Conservation (phyloP, 441 rosid species). For the Eruca vesicaria region DNA sequence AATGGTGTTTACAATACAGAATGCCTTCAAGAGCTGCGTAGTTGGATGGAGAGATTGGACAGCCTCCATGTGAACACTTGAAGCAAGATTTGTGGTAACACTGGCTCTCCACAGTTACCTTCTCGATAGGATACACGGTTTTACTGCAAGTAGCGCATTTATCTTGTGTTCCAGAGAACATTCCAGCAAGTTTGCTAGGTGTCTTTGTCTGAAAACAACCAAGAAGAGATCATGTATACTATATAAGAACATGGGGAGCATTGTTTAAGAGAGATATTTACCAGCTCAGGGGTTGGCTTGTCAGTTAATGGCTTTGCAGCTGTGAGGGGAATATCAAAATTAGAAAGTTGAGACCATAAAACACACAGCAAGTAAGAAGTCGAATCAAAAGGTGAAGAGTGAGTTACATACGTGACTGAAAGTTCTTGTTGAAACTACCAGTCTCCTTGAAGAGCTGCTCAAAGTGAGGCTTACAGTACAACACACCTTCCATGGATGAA, state of each 20-base stretch:
- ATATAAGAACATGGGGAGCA: constrained; percentile 9
- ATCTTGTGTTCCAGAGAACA: constrained; percentile 97
- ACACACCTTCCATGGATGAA: constrained; percentile 96
- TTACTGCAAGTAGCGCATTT: constrained; percentile 92
- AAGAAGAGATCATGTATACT: constrained; percentile 1
- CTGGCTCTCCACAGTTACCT: constrained; percentile 93
- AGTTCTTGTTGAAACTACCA: constrained; percentile 89
- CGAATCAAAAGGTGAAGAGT: background rate
- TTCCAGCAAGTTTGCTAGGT: constrained; percentile 90
- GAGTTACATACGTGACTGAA: constrained; percentile 74
- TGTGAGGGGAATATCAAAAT: constrained; percentile 44
- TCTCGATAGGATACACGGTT: constrained; percentile 96
- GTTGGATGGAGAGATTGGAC: constrained; percentile 81
- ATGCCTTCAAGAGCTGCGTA: constrained; percentile 96
- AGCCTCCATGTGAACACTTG: constrained; percentile 96
- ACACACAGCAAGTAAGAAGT: background rate
- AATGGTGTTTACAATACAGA: constrained; percentile 93
- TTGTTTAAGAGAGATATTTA: constrained; percentile 31
- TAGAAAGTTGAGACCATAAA: constrained; percentile 5
- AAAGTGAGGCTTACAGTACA: constrained; percentile 95
- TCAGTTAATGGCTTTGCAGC: constrained; percentile 85
- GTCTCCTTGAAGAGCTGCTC: constrained; percentile 95
- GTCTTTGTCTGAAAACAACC: constrained; percentile 72
- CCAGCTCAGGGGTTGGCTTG: constrained; percentile 85
- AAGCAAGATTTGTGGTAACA: constrained; percentile 95